Percentiles rank a stretch among this genome's conserved stretches.
These are phyloP conservation scores for Cydonia oblonga DNA, from an alignment of 331 rosid genomes.

Conservation along the genomic window DNA sequence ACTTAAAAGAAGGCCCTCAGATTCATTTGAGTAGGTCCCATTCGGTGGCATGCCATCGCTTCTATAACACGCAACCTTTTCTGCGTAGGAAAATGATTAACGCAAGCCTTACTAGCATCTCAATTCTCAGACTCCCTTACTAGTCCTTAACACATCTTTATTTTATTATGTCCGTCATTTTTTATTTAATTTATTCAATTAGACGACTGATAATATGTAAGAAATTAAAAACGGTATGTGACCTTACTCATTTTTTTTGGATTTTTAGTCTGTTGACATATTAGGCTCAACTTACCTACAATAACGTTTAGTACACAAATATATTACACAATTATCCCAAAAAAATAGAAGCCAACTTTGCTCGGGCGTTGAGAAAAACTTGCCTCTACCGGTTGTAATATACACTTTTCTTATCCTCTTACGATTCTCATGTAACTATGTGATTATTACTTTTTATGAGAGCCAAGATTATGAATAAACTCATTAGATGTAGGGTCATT, in stretches of 20 bases:
- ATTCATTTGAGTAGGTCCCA: neutral
- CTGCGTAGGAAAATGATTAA: too few relatives aligned
- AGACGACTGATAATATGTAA: too few relatives aligned
- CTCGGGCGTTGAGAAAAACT: neutral
- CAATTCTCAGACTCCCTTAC: too few relatives aligned
- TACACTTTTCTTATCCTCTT: neutral
- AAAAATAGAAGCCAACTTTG: too few relatives aligned
- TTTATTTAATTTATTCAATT: neutral
- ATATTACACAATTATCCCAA: neutral
- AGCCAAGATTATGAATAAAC: neutral
- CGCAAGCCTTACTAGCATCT: neutral
- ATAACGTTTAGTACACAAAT: neutral
- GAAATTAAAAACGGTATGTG: too few relatives aligned
- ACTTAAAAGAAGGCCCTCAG: conserved; percentile 6
- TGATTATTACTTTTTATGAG: neutral
- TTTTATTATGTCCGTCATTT: too few relatives aligned
- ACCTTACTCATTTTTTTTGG: neutral
- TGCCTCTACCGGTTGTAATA: neutral
- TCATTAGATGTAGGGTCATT: neutral
- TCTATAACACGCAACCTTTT: neutral
- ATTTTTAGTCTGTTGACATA: neutral
- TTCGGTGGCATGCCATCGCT: neutral
- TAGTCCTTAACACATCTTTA: neutral
- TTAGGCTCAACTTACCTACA: neutral
- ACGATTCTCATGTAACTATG: neutral